Percentiles rank a stretch among this genome's conserved stretches.
These are phyloP conservation scores for Trichoderma asperelloides DNA, from an alignment of 495 filamentous ascomycete genomes.

Conservation along the genomic window DNA sequence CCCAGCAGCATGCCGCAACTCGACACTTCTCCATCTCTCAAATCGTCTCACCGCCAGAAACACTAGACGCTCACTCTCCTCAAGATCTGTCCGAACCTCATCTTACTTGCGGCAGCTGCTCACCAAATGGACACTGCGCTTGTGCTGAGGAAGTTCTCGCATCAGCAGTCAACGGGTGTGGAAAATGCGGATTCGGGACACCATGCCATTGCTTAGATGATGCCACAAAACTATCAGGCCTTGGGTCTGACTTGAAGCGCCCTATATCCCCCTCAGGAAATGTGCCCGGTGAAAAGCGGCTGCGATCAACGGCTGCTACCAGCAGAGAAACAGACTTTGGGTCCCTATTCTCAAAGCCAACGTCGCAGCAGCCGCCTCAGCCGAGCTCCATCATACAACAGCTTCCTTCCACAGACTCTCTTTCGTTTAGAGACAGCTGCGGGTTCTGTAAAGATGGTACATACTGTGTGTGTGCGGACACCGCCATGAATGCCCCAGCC, in stretches of 20 bases:
- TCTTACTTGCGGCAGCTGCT: conserved; percentile 42
- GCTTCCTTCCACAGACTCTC: conserved; percentile 4
- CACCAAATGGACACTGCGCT: conserved; percentile 37
- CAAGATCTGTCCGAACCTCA: conserved; percentile 24
- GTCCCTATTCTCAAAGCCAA: conserved; percentile 43
- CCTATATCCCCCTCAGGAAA: conserved; percentile 29
- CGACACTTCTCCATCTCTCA: conserved; percentile 35
- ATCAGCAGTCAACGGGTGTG: conserved; percentile 46
- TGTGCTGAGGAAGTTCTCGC: conserved; percentile 44
- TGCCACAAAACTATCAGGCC: conserved; percentile 12
- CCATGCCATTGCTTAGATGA: conserved; percentile 68
- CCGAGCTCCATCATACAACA: conserved; percentile 5
- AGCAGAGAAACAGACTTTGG: conserved; percentile 68
- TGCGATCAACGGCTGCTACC: conserved; percentile 21
- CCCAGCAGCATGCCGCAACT: neutral
- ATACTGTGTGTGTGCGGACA: conserved; percentile 73
- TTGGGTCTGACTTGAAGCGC: conserved; percentile 29
- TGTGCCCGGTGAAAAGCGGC: conserved; percentile 47
- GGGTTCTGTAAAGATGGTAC: conserved; percentile 85
- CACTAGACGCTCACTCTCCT: conserved; percentile 13
- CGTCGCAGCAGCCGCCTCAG: neutral
- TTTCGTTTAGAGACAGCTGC: conserved; percentile 52
- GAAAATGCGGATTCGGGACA: conserved; percentile 47
- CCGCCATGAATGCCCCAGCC: conserved; percentile 4
- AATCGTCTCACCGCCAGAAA: conserved; percentile 38